phyloP scores from a whole-genome alignment of 495 filamentous ascomycete species.

The Talaromyces borbonicus region DNA sequence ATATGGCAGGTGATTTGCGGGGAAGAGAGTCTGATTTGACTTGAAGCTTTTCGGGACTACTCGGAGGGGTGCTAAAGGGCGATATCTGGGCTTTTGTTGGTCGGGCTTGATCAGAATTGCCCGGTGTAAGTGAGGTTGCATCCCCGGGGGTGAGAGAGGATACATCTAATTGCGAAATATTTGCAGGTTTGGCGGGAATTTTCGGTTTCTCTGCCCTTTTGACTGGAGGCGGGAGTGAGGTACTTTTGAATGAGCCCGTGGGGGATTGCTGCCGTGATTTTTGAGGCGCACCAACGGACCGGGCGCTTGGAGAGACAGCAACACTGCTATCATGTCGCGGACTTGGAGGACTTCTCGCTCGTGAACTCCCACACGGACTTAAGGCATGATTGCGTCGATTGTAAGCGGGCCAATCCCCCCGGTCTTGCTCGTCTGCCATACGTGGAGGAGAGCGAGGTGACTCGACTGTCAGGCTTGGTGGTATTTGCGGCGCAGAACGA shows the following conservation, averaged over 20 bases:
- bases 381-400: slow-evolving; percentile 1
- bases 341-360: slow-evolving; percentile 2
- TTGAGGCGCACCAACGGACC: slow-evolving; percentile 2
- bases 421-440: slow-evolving; percentile 8
- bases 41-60: slow-evolving; percentile 52
- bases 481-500: slow-evolving; percentile 47
- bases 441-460: slow-evolving; percentile 67
- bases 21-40: not conserved
- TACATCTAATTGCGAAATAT: slow-evolving; percentile 22
- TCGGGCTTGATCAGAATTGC: slow-evolving; percentile 14
- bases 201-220: slow-evolving; percentile 79
- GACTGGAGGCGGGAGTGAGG: slow-evolving; percentile 54
- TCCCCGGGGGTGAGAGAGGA: slow-evolving; percentile 25
- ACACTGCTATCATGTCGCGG: not conserved
- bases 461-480: slow-evolving; percentile 62
- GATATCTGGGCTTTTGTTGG: slow-evolving; percentile 48
- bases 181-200: slow-evolving; percentile 42
- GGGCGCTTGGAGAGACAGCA: not conserved
- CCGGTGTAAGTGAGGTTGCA: too few relatives aligned
- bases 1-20: slow-evolving; percentile 1
- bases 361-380: not conserved
- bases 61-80: slow-evolving; percentile 85
- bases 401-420: slow-evolving; percentile 4
- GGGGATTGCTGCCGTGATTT: slow-evolving; percentile 12
- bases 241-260: slow-evolving; percentile 28